Evolutionary conservation across 2,329 filamentous ascomycete genomes (phyloP).

Genomic region (Monosporascus sp.): DNA sequence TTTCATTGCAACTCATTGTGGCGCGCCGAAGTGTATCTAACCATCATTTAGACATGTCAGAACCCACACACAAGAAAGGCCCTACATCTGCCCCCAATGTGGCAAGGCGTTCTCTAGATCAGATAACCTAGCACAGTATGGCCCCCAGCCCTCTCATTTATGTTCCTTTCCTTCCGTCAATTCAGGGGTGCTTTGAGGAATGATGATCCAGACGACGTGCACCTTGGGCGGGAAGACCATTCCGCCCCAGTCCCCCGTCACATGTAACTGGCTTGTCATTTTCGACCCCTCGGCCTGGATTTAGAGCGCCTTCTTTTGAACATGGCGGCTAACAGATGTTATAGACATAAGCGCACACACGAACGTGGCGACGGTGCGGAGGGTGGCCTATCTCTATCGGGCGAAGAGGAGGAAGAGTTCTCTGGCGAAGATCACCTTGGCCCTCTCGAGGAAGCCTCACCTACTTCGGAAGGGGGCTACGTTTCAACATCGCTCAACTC

Average conservation of each 20-base stretch:
- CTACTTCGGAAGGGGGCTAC: slow-evolving; percentile 64
- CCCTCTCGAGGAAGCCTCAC: slow-evolving; percentile 73
- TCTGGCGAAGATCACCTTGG: slow-evolving; percentile 80
- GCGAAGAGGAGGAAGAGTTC: slow-evolving; percentile 80
- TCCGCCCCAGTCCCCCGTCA: too few relatives aligned
- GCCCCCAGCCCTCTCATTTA: slow-evolving; percentile 32
- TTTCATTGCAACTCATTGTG: slow-evolving; percentile 35
- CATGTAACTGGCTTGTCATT: too few relatives aligned
- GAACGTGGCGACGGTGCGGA: slow-evolving; percentile 60
- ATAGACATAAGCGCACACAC: slow-evolving; percentile 77
- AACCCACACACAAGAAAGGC: slow-evolving; percentile 98
- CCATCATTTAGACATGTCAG: slow-evolving; percentile 79
- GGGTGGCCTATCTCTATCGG: slow-evolving; percentile 57
- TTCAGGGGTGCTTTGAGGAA: slow-evolving; percentile 35
- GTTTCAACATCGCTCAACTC: slow-evolving; percentile 46
- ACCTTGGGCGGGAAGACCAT: slow-evolving; percentile 20
- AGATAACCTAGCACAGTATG: slow-evolving; percentile 97
- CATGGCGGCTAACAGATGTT: slow-evolving; percentile 30
- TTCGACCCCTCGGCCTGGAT: slow-evolving; percentile 26
- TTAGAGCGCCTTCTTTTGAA: slow-evolving; percentile 10
- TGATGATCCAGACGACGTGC: slow-evolving; percentile 29
- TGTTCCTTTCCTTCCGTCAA: slow-evolving; percentile 29
- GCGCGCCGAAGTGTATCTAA: slow-evolving; percentile 41
- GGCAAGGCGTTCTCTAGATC: slow-evolving; percentile 98
- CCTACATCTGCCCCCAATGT: slow-evolving; percentile 95